These are phyloP conservation scores for Aquilaria sinensis DNA, from an alignment of 345 rosid species.

Conservation along the genomic window DNA sequence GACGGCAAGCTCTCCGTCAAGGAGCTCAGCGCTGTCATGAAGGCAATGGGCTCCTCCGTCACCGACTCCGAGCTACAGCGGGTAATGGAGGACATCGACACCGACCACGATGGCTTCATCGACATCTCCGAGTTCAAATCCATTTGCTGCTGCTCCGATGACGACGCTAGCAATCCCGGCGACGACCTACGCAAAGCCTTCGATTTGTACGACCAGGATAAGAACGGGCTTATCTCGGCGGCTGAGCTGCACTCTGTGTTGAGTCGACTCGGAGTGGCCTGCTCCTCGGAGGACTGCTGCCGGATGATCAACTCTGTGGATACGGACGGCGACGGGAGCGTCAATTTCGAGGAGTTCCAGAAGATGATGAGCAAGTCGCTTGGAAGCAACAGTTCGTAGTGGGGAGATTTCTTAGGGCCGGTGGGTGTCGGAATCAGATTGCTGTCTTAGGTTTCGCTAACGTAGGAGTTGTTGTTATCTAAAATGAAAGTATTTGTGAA, in stretches of 20 bases:
- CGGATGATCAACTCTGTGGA: slow-evolving; percentile 71
- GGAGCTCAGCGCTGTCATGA: slow-evolving; percentile 63
- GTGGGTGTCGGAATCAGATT: no score
- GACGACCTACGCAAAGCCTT: slow-evolving; percentile 75
- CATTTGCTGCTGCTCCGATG: slow-evolving; percentile 46
- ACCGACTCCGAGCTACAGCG: slow-evolving; percentile 39
- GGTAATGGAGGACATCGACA: slow-evolving; percentile 70
- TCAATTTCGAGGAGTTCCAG: slow-evolving; percentile 75
- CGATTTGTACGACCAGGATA: slow-evolving; percentile 74
- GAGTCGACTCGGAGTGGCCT: slow-evolving; percentile 53
- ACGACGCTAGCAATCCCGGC: slow-evolving; percentile 14
- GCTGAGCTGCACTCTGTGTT: slow-evolving; percentile 63
- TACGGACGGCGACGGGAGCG: slow-evolving; percentile 77
- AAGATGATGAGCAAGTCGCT: slow-evolving; percentile 57
- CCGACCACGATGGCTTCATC: slow-evolving; percentile 73
- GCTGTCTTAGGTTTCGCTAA: no score
- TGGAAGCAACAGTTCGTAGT: no score
- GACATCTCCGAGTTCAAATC: slow-evolving; percentile 53
- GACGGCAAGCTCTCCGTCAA: slow-evolving; percentile 82
- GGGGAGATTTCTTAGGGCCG: no score
- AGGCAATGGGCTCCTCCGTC: slow-evolving; percentile 52
- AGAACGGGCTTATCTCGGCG: slow-evolving; percentile 71
- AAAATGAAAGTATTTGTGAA: no score
- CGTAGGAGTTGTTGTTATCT: no score
- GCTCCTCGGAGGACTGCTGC: slow-evolving; percentile 60